phyloP scores from a whole-genome alignment of 2,329 filamentous ascomycete genomes.

The Anisogramma anomala region DNA sequence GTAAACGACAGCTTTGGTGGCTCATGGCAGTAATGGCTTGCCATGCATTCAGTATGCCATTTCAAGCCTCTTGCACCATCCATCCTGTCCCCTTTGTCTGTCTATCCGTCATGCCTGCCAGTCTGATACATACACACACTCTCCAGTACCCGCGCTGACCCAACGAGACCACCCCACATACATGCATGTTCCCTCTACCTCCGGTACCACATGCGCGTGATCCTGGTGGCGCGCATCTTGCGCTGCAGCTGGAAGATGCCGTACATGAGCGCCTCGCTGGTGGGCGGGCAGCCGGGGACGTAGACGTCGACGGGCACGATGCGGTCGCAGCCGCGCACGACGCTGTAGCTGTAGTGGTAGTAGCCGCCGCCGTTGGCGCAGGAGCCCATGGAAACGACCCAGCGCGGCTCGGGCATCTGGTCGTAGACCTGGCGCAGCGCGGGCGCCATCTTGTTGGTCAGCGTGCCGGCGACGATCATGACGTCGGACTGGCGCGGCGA shows the following conservation, averaged over 20 bases:
- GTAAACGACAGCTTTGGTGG: constrained; percentile 1
- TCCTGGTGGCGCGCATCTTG: constrained; percentile 48
- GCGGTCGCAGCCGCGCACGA: constrained; percentile 53
- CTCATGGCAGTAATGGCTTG: no score
- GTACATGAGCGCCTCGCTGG: constrained; percentile 36
- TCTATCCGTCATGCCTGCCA: neutral
- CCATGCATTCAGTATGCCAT: no score
- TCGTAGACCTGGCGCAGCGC: constrained; percentile 86
- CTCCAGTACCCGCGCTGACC: no score
- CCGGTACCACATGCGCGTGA: constrained; percentile 39
- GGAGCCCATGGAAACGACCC: constrained; percentile 63
- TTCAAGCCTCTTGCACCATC: no score
- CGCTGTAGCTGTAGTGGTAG: constrained; percentile 62
- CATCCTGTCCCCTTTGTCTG: neutral
- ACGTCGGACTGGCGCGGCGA: constrained; percentile 65
- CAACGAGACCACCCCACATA: neutral
- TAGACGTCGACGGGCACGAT: constrained; percentile 59
- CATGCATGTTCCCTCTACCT: constrained; percentile 24
- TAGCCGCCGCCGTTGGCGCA: constrained; percentile 64
- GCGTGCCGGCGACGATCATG: constrained; percentile 86
- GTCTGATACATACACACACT: neutral
- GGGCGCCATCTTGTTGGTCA: constrained; percentile 94
- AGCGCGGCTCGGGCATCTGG: constrained; percentile 86
- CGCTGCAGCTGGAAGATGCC: constrained; percentile 57
- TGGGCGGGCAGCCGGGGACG: constrained; percentile 50